Conservation (phyloP, 768 basidiomycete genomes). For the Antrodiella citrinella region DNA sequence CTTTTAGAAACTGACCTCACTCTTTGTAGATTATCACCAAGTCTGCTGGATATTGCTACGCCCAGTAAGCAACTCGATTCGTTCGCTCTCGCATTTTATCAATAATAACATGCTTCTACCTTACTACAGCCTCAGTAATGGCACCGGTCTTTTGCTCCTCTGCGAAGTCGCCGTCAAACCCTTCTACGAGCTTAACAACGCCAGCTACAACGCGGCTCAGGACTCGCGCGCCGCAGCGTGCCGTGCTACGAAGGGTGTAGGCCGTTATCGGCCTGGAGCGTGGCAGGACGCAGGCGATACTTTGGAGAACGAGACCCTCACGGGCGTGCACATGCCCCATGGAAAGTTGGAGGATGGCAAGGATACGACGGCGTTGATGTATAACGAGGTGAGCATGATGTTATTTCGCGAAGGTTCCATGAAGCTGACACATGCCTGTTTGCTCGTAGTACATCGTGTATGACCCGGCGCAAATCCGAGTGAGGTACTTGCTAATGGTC, state of each 20-base stretch:
- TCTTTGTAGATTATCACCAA: conserved; percentile 56
- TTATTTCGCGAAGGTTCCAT: not conserved
- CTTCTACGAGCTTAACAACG: conserved; percentile 37
- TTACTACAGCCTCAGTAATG: conserved; percentile 36
- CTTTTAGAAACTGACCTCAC: not conserved
- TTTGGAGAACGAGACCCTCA: conserved; percentile 38
- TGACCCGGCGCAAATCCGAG: conserved; percentile 44
- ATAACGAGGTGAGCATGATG: conserved; percentile 44
- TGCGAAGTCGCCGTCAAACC: conserved; percentile 56
- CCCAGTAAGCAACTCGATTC: conserved; percentile 17
- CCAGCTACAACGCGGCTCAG: conserved; percentile 42
- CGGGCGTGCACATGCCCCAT: conserved; percentile 55
- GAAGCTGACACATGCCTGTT: not conserved
- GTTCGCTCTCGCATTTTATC: not conserved
- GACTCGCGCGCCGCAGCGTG: conserved; percentile 31
- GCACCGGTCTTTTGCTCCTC: conserved; percentile 47
- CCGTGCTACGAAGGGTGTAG: conserved; percentile 44
- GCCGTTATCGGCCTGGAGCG: conserved; percentile 38
- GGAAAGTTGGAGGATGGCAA: conserved; percentile 29
- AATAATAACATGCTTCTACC: conserved; percentile 6
- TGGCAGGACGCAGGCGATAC: conserved; percentile 56
- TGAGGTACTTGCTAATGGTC: conserved; percentile 52
- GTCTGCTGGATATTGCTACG: conserved; percentile 5
- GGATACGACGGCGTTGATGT: conserved; percentile 30
- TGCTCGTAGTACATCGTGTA: conserved; percentile 52